Evolutionary conservation across 805 yeast genomes (phyloP), one percentile per base, ranked within the genome.

Genomic region (Hanseniaspora guilliermondii): DNA sequence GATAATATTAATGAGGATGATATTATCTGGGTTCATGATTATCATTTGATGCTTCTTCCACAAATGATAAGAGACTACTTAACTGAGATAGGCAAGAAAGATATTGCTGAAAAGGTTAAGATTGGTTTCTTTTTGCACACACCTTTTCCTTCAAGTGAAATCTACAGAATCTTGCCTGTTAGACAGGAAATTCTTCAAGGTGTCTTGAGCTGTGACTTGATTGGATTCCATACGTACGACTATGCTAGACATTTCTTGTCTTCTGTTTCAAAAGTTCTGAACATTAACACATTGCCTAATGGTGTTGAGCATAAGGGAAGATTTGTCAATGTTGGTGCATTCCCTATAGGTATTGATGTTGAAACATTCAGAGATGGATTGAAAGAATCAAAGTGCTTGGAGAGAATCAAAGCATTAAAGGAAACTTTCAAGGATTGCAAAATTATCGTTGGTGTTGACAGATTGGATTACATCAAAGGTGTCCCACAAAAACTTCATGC

Each of bases 221-320:
- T 93, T 64, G 99, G 99, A 0, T 93, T 93, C 76, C 99, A 93
- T 68, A 93, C 98, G n/a, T 94, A 93, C 68, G 99, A 93, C 68
- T 93, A 93, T 64, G 97, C 96, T 12, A 77, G 98, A 61, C 99
- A 93, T 72, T 93, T 94, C 70, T 70, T 94, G 53, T 83, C 94
- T 19, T 82, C 95, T 0, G 95, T 93, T 11, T 82, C 88, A 56
- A 76, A 95, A 55, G 85, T 93, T 19, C 75, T 93, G 53, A 77
- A 85, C 57, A 79, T 88, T 7, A 83, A 82, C 49, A 88, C 97
- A 0, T 74, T 85, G 57, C 98, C 98, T 3, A 89, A 88, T 59
- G 96, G 97, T 19, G 85, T 93, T 19, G 83, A 83, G 58, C 87
- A 76, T 65, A 73, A 80, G 44, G 85, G 87, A 30, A 73, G 91